Conservation (phyloP, 2,329 filamentous ascomycete genomes). For the Leptographium galeiforme region DNA sequence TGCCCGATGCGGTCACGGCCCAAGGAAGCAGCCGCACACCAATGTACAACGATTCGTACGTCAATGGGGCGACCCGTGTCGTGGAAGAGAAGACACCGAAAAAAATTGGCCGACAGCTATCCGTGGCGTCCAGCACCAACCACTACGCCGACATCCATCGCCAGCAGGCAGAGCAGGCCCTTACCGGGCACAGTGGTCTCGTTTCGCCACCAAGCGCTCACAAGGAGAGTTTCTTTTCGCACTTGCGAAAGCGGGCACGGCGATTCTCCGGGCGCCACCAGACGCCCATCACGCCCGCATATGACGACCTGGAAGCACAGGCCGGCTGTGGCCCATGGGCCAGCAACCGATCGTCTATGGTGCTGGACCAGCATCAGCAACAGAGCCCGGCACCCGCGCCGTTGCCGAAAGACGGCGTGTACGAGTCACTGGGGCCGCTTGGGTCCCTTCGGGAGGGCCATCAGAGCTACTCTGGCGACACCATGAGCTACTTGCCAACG, state of each 20-base stretch:
- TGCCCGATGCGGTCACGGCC: constrained; percentile 86
- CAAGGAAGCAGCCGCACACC: constrained; percentile 60
- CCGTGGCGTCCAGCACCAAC: constrained; percentile 81
- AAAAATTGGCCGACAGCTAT: constrained; percentile 92
- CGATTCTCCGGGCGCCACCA: constrained; percentile 86
- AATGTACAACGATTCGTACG: constrained; percentile 37
- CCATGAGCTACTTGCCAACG: constrained; percentile 23
- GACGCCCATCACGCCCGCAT: constrained; percentile 61
- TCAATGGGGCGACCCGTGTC: constrained; percentile 25
- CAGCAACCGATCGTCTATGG: constrained; percentile 72
- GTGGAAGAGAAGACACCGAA: constrained; percentile 56
- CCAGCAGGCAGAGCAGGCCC: constrained; percentile 78
- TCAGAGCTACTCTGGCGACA: constrained; percentile 15
- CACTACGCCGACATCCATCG: constrained; percentile 84
- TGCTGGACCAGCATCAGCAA: constrained; percentile 44
- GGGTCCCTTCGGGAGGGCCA: constrained; percentile 36
- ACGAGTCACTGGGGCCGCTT: constrained; percentile 47
- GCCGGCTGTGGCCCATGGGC: constrained; percentile 84
- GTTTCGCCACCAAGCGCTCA: constrained; percentile 66
- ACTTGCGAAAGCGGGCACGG: constrained; percentile 83
- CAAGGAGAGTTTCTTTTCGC: constrained; percentile 96
- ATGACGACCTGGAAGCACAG: constrained; percentile 85
- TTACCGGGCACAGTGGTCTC: constrained; percentile 68
- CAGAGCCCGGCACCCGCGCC: constrained; percentile 28
- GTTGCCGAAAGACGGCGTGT: constrained; percentile 38